phyloP scores from a whole-genome alignment of 2,329 filamentous ascomycete species.

The Diaporthe velutina region DNA sequence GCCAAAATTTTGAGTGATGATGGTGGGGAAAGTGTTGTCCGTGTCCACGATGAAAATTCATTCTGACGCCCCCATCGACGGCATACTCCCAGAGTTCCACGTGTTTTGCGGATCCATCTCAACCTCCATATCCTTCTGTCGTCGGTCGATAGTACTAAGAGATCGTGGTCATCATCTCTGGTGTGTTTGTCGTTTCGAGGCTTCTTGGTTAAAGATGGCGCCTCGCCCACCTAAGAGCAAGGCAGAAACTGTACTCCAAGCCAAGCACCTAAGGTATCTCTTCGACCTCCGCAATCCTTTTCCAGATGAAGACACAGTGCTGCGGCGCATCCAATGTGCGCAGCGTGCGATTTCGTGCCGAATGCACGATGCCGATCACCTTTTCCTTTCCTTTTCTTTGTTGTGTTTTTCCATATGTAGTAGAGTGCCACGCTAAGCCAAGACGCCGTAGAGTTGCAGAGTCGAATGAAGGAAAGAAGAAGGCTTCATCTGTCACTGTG shows the following conservation, averaged over 20 bases:
- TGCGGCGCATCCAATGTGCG: not conserved
- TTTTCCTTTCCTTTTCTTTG: not conserved
- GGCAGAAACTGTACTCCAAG: conserved; percentile 13
- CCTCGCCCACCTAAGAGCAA: conserved; percentile 34
- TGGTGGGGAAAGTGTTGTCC: not conserved
- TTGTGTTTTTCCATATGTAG: not conserved
- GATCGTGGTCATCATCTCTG: not conserved
- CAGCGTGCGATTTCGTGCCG: not conserved
- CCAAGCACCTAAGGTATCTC: not conserved
- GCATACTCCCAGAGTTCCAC: not conserved
- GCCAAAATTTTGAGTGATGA: not conserved
- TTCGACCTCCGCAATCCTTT: not conserved
- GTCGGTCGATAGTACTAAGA: conserved; percentile 1
- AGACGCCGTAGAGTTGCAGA: no score
- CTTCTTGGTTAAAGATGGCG: conserved; percentile 21
- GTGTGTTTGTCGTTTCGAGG: conserved; percentile 19
- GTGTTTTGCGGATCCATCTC: not conserved
- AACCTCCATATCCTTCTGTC: not conserved
- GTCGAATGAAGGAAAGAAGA: not conserved
- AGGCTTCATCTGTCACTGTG: not conserved
- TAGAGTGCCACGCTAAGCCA: not conserved
- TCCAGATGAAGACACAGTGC: not conserved
- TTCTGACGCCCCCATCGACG: conserved; percentile 2
- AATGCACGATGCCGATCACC: not conserved
- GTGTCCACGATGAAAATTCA: not conserved